A percentile compares a stretch with the other conserved stretches of the same genome.
phyloP scores from a whole-genome alignment of 352 stramenopile genomes.

The Globisporangium solare region DNA sequence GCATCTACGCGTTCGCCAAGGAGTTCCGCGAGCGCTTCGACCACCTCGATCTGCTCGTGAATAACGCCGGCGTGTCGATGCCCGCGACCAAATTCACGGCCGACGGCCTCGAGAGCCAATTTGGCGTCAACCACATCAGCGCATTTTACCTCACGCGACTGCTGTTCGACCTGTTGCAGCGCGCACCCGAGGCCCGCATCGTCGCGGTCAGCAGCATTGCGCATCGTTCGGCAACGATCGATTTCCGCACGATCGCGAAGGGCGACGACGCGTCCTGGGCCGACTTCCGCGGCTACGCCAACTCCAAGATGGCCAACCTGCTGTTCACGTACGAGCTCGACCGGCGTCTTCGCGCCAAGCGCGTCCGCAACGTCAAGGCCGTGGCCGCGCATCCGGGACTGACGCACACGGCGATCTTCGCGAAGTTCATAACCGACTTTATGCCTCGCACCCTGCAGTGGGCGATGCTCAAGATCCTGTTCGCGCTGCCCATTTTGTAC shows the following conservation, averaged over 20 bases:
- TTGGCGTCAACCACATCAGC: constrained; percentile 48
- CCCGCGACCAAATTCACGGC: neutral
- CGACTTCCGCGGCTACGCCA: constrained; percentile 38
- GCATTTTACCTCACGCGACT: constrained; percentile 45
- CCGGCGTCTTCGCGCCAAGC: constrained; percentile 25
- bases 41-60: constrained; percentile 28
- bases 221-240: constrained; percentile 18
- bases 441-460: constrained; percentile 29
- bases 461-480: constrained; percentile 32
- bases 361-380: constrained; percentile 36
- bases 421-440: constrained; percentile 33
- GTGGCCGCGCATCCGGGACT: constrained; percentile 49
- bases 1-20: constrained; percentile 16
- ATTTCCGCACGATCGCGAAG: constrained; percentile 12
- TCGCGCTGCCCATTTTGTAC: constrained; percentile 43
- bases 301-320: constrained; percentile 54
- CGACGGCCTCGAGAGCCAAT: constrained; percentile 36
- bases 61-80: constrained; percentile 29
- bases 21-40: constrained; percentile 15
- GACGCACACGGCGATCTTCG: constrained; percentile 49
- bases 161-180: constrained; percentile 32
- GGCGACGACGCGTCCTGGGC: constrained; percentile 9
- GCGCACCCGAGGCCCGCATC: constrained; percentile 18
- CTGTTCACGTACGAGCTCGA: constrained; percentile 65
- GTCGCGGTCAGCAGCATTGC: constrained; percentile 31